These are phyloP conservation scores for Kwoniella sp. DNA, from an alignment of 768 basidiomycete genomes.

Conservation along the genomic window DNA sequence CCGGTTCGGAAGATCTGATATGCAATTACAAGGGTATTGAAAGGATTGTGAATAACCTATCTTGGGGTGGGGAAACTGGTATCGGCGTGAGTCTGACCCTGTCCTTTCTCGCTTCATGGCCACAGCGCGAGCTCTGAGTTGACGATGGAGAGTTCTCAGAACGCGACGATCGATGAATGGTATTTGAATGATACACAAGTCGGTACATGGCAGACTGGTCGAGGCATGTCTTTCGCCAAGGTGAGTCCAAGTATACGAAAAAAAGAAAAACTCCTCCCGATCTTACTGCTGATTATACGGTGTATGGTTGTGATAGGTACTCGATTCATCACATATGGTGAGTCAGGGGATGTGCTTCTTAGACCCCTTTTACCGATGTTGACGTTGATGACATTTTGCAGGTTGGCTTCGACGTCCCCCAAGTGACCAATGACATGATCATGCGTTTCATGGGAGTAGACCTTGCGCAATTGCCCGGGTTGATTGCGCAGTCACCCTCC, in stretches of 20 bases:
- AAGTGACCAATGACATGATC: constrained; percentile 95
- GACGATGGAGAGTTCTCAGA: no score
- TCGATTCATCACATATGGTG: constrained; percentile 95
- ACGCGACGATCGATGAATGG: constrained; percentile 56
- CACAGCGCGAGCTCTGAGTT: no score
- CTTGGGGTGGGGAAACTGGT: constrained; percentile 82
- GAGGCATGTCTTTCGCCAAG: constrained; percentile 92
- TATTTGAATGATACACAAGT: constrained; percentile 71
- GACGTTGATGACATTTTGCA: no score
- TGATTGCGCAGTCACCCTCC: constrained; percentile 78
- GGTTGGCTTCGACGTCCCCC: constrained; percentile 70
- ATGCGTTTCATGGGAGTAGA: constrained; percentile 94
- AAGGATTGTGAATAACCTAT: constrained; percentile 74
- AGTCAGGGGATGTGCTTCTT: no score
- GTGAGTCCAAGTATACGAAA: constrained; percentile 56
- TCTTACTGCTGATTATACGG: not conserved
- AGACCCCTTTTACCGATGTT: no score
- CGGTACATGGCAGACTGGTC: constrained; percentile 85
- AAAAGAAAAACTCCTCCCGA: no score
- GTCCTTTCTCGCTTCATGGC: not conserved
- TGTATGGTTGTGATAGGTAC: constrained; percentile 63
- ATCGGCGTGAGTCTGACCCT: constrained; percentile 66
- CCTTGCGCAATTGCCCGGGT: constrained; percentile 75
- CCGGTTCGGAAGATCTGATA: constrained; percentile 92
- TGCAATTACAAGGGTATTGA: constrained; percentile 95